Evolutionary conservation across 805 yeast species (phyloP).

Genomic region (Clavispora asparagi): DNA sequence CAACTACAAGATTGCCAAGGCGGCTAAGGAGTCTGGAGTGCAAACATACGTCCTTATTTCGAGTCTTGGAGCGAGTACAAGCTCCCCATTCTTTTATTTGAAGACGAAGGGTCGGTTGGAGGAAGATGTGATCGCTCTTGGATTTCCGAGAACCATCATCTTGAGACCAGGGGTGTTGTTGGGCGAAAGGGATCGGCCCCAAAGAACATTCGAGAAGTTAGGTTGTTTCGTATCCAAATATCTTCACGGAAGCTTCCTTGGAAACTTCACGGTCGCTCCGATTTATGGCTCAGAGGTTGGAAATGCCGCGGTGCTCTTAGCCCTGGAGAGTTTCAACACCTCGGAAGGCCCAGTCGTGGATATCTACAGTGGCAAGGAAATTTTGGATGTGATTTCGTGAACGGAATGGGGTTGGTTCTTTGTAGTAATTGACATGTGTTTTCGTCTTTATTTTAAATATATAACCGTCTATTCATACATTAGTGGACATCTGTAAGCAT

Average conservation of each 20-base stretch:
- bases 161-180: slow-evolving; percentile 72
- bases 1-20: slow-evolving; percentile 62
- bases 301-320: slow-evolving; percentile 44
- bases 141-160: slow-evolving; percentile 68
- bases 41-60: slow-evolving; percentile 65
- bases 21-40: slow-evolving; percentile 67
- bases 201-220: slow-evolving; percentile 25
- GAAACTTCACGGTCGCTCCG: slow-evolving; percentile 27
- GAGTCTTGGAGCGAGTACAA: slow-evolving; percentile 54
- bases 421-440: too few relatives aligned
- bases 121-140: slow-evolving; percentile 54
- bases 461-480: slow-evolving; percentile 1
- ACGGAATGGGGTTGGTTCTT: neutral
- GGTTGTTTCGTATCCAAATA: slow-evolving; percentile 1
- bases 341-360: slow-evolving; percentile 17
- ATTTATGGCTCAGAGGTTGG: slow-evolving; percentile 66
- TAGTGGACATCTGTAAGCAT: slow-evolving; percentile 16
- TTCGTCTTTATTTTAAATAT: neutral
- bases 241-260: slow-evolving; percentile 15
- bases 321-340: slow-evolving; percentile 16
- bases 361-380: slow-evolving; percentile 17
- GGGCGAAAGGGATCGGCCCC: slow-evolving; percentile 51
- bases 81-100: slow-evolving; percentile 56
- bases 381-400: slow-evolving; percentile 8
- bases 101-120: slow-evolving; percentile 75